Evolutionary conservation across 768 basidiomycete species (phyloP), one percentile per base, ranked within the genome.

Genomic region (Gymnopilus junonius): DNA sequence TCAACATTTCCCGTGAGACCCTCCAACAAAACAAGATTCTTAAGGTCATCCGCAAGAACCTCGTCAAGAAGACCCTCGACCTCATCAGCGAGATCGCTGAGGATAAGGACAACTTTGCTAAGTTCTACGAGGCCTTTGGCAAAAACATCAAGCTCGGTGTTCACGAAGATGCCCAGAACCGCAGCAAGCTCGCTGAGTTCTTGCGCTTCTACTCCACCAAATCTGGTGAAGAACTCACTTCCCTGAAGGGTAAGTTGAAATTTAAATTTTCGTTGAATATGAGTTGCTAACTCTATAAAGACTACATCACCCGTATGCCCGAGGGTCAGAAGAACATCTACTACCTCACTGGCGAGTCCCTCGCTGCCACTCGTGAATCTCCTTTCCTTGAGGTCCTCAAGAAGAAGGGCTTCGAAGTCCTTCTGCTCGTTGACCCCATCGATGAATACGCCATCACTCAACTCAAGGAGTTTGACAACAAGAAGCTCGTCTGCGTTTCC

Each of bases 21-120:
- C 89, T 99, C 59, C 97, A 99, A 79, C 97, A 99, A 76, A 99
- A 99, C 88, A 99, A 99, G 89, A 99, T 99, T 70, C 91, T 99
- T 72, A 99, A 99, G 86, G 95, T 97, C 78, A 96, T 97, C 77
- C 93, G 95, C 79, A 97, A 98, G 89, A 97, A 98, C 85, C 87
- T 99, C 59, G 96, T 99, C 79, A 99, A 95, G 89, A 98, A 98
- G 85, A 91, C 92, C 76, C 78, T 99, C 80, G 97, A 99, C 74
- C 80, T 98, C 71, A 87, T 99, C 84, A 83, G 78, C 70, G 97
- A 99, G 85, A 97, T 99, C 66, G 91, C 96, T 35, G 97, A 99
- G 85, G 97, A 99, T 87, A 99, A 99, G 87, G 97, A 99, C 82
- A 98, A 92, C 86, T 95, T 94, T 77, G 75, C 71, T 79, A 97